A percentile compares a stretch with the other conserved stretches of the same genome.
These are phyloP conservation scores for Endoconidiophora polonica DNA, from an alignment of 2,329 filamentous ascomycete species.

Conservation along the genomic window DNA sequence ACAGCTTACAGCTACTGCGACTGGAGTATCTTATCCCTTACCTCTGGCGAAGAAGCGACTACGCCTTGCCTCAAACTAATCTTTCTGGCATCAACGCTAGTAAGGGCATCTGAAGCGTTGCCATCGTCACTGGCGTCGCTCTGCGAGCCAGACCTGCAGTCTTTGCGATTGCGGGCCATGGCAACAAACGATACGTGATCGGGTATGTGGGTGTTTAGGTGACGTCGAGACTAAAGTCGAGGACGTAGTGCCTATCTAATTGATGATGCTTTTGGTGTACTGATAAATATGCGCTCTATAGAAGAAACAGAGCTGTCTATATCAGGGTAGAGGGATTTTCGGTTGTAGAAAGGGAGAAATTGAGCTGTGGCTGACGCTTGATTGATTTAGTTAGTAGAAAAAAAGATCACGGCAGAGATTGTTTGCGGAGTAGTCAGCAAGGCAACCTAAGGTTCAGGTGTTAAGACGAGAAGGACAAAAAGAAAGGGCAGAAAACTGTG, in stretches of 20 bases:
- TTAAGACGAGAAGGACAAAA: background rate
- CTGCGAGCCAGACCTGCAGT: constrained; percentile 47
- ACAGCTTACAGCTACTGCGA: too few species aligned
- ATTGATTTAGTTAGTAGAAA: background rate
- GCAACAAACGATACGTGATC: background rate
- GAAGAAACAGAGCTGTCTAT: too few species aligned
- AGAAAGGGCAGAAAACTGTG: too few species aligned
- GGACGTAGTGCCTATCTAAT: too few species aligned
- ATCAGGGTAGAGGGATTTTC: too few species aligned
- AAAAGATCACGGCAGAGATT: background rate
- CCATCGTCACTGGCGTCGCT: constrained; percentile 49
- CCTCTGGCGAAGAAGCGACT: background rate
- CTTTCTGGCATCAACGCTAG: constrained; percentile 13
- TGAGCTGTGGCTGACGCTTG: background rate
- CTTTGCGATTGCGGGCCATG: constrained; percentile 25
- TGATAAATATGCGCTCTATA: too few species aligned
- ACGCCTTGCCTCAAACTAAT: background rate
- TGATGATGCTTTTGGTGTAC: too few species aligned
- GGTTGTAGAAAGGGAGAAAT: background rate
- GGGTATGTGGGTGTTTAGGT: background rate
- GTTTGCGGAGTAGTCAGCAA: background rate
- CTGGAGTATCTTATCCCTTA: background rate
- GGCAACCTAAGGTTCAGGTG: too few species aligned
- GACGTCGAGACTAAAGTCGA: background rate
- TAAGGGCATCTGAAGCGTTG: constrained; percentile 19